Percentiles rank a stretch among this genome's conserved stretches.
Evolutionary conservation across 345 rosid species (phyloP).

Genomic region (Excoecaria agallocha): DNA sequence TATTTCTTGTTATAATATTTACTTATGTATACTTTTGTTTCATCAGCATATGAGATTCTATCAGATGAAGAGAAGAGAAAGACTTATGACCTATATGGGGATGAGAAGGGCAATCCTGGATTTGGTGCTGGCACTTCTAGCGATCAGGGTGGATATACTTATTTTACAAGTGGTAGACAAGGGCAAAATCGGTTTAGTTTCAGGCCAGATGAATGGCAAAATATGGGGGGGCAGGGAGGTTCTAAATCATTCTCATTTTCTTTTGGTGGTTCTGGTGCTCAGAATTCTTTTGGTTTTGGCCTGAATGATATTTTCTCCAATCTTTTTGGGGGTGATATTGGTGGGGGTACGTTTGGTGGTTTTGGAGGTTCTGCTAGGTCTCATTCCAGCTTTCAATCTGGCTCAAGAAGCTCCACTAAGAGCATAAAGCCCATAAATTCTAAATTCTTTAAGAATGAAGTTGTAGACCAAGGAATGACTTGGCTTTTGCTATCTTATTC

Average conservation of each 20-base stretch:
- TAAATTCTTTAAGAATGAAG: slow-evolving; percentile 59
- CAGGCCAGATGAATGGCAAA: slow-evolving; percentile 69
- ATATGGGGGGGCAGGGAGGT: slow-evolving; percentile 65
- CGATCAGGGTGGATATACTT: slow-evolving; percentile 51
- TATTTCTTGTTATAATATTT: background rate
- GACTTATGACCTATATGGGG: slow-evolving; percentile 82
- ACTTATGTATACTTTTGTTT: slow-evolving; percentile 21
- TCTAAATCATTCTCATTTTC: slow-evolving; percentile 68
- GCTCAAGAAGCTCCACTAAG: slow-evolving; percentile 42
- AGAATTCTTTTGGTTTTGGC: slow-evolving; percentile 58
- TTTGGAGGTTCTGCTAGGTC: slow-evolving; percentile 49
- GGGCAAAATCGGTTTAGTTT: slow-evolving; percentile 53
- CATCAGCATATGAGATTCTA: slow-evolving; percentile 84
- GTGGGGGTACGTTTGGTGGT: slow-evolving; percentile 49
- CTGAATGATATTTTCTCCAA: slow-evolving; percentile 60
- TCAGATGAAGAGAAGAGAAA: slow-evolving; percentile 87
- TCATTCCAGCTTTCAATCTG: slow-evolving; percentile 38
- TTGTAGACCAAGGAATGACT: slow-evolving; percentile 71
- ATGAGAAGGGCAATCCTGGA: slow-evolving; percentile 81
- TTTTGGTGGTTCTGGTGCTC: slow-evolving; percentile 58
- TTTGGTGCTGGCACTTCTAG: slow-evolving; percentile 69
- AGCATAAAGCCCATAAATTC: slow-evolving; percentile 47
- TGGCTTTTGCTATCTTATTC: slow-evolving; percentile 76
- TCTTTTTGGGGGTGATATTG: slow-evolving; percentile 51
- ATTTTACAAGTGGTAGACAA: slow-evolving; percentile 58